Conservation (phyloP, 2,329 filamentous ascomycete genomes). For the Orbilia brochopaga region DNA sequence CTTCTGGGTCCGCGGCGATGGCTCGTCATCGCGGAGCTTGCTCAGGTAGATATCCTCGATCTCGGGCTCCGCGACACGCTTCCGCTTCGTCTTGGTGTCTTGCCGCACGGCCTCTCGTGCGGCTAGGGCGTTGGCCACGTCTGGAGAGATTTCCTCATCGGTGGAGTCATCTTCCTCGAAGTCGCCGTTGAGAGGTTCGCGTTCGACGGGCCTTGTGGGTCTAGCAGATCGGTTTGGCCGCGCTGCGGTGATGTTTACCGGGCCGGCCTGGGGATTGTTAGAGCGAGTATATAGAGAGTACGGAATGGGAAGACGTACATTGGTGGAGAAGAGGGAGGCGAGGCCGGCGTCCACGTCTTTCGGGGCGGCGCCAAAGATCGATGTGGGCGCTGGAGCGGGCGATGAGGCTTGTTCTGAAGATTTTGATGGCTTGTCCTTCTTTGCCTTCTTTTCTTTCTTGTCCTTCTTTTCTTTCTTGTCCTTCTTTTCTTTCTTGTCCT, state of each 20-base stretch:
- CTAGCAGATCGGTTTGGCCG: conserved; percentile 12
- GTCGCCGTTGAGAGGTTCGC: not conserved
- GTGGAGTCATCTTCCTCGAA: conserved; percentile 14
- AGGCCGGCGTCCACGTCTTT: conserved; percentile 38
- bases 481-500: conserved; percentile 27
- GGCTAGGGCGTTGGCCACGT: conserved; percentile 32
- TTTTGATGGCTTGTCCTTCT: too few relatives aligned
- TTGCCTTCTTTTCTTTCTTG: conserved; percentile 2
- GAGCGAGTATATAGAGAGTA: not conserved
- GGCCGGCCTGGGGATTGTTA: conserved; percentile 18
- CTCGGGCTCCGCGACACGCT: conserved; percentile 38
- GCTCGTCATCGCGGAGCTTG: conserved; percentile 64
- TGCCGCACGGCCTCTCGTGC: conserved; percentile 49
- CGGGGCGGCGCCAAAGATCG: conserved; percentile 28
- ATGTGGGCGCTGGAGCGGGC: conserved; percentile 14
- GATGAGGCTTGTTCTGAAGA: too few relatives aligned
- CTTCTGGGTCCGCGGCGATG: conserved; percentile 56
- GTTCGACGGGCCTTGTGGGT: not conserved
- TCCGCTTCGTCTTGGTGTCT: conserved; percentile 54
- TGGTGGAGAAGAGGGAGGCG: conserved; percentile 36
- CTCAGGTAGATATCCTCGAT: conserved; percentile 42
- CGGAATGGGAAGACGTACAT: conserved; percentile 8
- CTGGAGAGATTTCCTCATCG: conserved; percentile 39
- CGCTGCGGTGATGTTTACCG: conserved; percentile 27
- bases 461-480: conserved; percentile 5